phyloP scores from a whole-genome alignment of 768 basidiomycete genomes.

The Xerocomus potaroensis region DNA sequence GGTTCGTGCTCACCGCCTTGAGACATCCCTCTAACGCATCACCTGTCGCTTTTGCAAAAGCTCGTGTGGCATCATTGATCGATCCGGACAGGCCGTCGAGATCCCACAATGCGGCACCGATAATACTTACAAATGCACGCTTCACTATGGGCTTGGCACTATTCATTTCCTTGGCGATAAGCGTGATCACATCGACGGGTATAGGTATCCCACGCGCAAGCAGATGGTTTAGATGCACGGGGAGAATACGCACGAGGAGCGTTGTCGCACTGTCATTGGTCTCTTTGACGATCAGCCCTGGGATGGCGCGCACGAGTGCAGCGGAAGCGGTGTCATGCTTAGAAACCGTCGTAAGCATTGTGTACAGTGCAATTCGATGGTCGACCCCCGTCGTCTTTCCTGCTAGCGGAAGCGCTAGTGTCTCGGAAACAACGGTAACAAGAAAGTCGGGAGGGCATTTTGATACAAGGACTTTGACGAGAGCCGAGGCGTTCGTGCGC shows the following conservation, averaged over 20 bases:
- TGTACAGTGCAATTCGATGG: slow-evolving; percentile 76
- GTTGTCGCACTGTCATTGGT: slow-evolving; percentile 63
- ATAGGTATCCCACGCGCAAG: slow-evolving; percentile 42
- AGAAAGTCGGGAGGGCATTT: slow-evolving; percentile 36
- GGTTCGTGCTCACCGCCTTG: slow-evolving; percentile 60
- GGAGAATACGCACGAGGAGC: slow-evolving; percentile 51
- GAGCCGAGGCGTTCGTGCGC: slow-evolving; percentile 48
- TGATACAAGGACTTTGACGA: slow-evolving; percentile 51
- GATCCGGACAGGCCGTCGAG: slow-evolving; percentile 18
- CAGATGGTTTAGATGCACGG: slow-evolving; percentile 54
- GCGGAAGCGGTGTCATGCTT: slow-evolving; percentile 49
- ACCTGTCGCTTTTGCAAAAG: slow-evolving; percentile 51
- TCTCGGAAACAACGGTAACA: slow-evolving; percentile 52
- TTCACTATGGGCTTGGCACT: slow-evolving; percentile 57
- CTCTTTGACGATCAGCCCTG: slow-evolving; percentile 63
- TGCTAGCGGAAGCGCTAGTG: slow-evolving; percentile 68
- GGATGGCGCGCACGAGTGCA: slow-evolving; percentile 36
- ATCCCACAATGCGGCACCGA: slow-evolving; percentile 58
- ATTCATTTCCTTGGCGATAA: slow-evolving; percentile 70
- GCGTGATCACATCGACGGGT: slow-evolving; percentile 38
- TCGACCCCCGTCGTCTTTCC: slow-evolving; percentile 88
- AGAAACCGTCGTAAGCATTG: slow-evolving; percentile 59
- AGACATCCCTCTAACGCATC: slow-evolving; percentile 67
- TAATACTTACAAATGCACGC: slow-evolving; percentile 57
- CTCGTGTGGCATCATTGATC: slow-evolving; percentile 37